A percentile compares a stretch with the other conserved stretches of the same genome.
phyloP scores from a whole-genome alignment of 2,329 filamentous ascomycete genomes.

The Fusarium mexicanum region DNA sequence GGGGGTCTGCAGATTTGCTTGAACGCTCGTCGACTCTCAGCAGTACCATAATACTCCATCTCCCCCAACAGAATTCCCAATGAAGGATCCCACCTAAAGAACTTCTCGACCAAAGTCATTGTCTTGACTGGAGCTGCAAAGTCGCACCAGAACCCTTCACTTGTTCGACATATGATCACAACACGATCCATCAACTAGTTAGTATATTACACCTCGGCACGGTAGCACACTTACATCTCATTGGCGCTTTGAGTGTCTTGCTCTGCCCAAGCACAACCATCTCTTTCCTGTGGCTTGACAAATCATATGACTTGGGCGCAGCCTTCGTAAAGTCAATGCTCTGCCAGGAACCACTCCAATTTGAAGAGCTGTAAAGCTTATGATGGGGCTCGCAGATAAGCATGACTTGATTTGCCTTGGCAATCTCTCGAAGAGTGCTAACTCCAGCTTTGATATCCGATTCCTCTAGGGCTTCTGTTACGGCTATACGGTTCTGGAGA shows the following conservation, averaged over 20 bases:
- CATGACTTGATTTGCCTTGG: background rate
- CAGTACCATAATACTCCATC: background rate
- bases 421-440: background rate
- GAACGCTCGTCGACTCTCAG: background rate
- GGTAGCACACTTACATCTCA: background rate
- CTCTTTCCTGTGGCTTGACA: background rate
- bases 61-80: background rate
- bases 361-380: background rate
- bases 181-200: background rate
- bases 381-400: background rate
- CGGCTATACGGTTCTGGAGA: background rate
- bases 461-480: background rate
- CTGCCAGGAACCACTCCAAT: slow-evolving; percentile 13
- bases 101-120: background rate
- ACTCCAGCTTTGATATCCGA: background rate
- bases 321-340: background rate
- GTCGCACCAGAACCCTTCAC: slow-evolving; percentile 19
- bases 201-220: background rate
- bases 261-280: background rate
- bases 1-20: background rate
- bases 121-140: slow-evolving; percentile 1
- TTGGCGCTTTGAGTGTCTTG: background rate
- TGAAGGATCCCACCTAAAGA: background rate
- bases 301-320: background rate
- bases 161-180: slow-evolving; percentile 2